Percentiles rank a stretch among this genome's conserved stretches.
phyloP scores from a whole-genome alignment of 2,329 filamentous ascomycete species.

The Gliomastix tumulicola region DNA sequence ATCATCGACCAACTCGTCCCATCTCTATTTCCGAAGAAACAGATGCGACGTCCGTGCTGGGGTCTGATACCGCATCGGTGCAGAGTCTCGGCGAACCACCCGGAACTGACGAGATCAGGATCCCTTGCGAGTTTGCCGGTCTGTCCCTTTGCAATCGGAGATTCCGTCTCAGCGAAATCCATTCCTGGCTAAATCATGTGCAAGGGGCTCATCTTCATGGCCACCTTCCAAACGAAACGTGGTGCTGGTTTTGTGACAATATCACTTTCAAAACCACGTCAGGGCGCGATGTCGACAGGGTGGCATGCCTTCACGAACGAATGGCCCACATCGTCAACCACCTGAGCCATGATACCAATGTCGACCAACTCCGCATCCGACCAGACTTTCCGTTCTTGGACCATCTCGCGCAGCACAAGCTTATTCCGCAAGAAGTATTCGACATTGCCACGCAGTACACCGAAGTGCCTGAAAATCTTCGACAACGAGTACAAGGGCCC shows the following conservation, averaged over 20 bases:
- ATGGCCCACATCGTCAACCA: slow-evolving; percentile 45
- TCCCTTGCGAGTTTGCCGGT: too few species aligned
- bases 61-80: too few species aligned
- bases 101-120: too few species aligned
- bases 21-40: too few species aligned
- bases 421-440: slow-evolving; percentile 19
- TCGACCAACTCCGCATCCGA: slow-evolving; percentile 12
- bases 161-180: slow-evolving; percentile 24
- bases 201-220: slow-evolving; percentile 22
- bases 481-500: not conserved
- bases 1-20: too few species aligned
- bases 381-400: slow-evolving; percentile 33
- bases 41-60: too few species aligned
- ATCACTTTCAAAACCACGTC: slow-evolving; percentile 19
- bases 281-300: too few species aligned
- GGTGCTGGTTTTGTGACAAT: slow-evolving; percentile 45
- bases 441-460: slow-evolving; percentile 8
- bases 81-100: too few species aligned
- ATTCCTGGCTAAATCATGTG: slow-evolving; percentile 40
- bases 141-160: too few species aligned
- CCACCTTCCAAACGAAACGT: slow-evolving; percentile 22
- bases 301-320: slow-evolving; percentile 25
- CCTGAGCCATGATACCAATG: slow-evolving; percentile 16
- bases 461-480: slow-evolving; percentile 12
- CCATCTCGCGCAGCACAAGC: slow-evolving; percentile 19